Conservation (phyloP, 139 green algal genomes). For the Chlamydomonas sp. region DNA sequence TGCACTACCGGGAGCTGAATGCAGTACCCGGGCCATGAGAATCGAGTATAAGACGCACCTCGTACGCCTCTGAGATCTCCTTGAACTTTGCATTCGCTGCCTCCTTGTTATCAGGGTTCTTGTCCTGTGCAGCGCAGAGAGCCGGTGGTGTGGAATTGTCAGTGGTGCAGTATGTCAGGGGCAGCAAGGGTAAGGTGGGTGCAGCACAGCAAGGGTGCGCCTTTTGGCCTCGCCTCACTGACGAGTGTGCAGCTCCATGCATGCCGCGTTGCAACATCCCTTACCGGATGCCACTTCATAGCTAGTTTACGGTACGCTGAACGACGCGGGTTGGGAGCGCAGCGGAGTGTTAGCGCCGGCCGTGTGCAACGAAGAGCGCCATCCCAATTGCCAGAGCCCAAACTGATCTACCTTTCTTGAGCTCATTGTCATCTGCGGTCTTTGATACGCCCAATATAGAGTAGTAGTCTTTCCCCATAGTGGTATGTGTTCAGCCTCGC, state of each 20-base stretch:
- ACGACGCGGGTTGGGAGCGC: not conserved
- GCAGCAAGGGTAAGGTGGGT: no score
- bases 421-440: constrained; percentile 73
- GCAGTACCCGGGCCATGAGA: not conserved
- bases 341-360: not conserved
- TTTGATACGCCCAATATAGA: constrained; percentile 78
- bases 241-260: no score
- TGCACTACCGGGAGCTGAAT: no score
- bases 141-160: no score
- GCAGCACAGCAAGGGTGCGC: no score
- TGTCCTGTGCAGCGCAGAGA: constrained; percentile 65
- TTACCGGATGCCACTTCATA: constrained; percentile 86
- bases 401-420: constrained; percentile 82
- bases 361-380: no score
- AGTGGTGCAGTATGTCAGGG: no score
- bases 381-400: not conserved
- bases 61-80: constrained; percentile 88
- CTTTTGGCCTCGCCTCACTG: no score
- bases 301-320: constrained; percentile 87
- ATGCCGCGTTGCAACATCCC: not conserved
- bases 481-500: no score
- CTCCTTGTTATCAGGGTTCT: constrained; percentile 76
- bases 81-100: constrained; percentile 86
- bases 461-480: constrained; percentile 90
- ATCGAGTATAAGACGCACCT: constrained; percentile 49